These are phyloP conservation scores for Cercospora sp. DNA, from an alignment of 2,329 filamentous ascomycete genomes.

Conservation along the genomic window DNA sequence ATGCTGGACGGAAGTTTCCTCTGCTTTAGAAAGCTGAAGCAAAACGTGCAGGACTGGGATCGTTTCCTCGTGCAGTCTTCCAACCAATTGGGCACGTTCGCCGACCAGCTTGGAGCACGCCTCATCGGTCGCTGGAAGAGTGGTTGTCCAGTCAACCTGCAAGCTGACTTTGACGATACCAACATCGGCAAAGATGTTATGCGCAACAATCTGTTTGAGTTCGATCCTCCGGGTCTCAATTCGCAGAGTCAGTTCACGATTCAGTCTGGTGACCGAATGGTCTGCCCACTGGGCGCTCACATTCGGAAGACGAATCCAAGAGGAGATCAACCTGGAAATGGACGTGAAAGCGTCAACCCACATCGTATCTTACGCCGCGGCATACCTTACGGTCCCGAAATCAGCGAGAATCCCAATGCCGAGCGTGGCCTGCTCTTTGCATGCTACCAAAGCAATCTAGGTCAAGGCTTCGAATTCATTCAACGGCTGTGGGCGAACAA, in stretches of 20 bases:
- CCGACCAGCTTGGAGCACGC: conserved; percentile 46
- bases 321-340: conserved; percentile 34
- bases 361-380: conserved; percentile 49
- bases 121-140: conserved; percentile 49
- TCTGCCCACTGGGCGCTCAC: conserved; percentile 51
- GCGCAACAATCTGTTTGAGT: conserved; percentile 45
- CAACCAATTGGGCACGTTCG: conserved; percentile 30
- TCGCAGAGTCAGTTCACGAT: conserved; percentile 44
- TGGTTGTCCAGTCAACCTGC: conserved; percentile 28
- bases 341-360: conserved; percentile 26
- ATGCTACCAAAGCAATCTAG: conserved; percentile 49
- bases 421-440: conserved; percentile 50
- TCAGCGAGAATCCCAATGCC: conserved; percentile 32
- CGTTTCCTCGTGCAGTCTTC: conserved; percentile 42
- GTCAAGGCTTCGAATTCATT: conserved; percentile 45
- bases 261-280: conserved; percentile 35
- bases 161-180: conserved; percentile 36
- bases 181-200: conserved; percentile 32
- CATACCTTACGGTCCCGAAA: conserved; percentile 46
- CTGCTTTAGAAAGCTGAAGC: conserved; percentile 47
- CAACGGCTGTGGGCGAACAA: conserved; percentile 39
- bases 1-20: conserved; percentile 50
- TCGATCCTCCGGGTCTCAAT: conserved; percentile 29
- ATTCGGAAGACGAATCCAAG: conserved; percentile 52
- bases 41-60: conserved; percentile 50